These are phyloP conservation scores for Aspergillus pseudoviridinutans DNA, from an alignment of 2,329 filamentous ascomycete species.

Conservation along the genomic window DNA sequence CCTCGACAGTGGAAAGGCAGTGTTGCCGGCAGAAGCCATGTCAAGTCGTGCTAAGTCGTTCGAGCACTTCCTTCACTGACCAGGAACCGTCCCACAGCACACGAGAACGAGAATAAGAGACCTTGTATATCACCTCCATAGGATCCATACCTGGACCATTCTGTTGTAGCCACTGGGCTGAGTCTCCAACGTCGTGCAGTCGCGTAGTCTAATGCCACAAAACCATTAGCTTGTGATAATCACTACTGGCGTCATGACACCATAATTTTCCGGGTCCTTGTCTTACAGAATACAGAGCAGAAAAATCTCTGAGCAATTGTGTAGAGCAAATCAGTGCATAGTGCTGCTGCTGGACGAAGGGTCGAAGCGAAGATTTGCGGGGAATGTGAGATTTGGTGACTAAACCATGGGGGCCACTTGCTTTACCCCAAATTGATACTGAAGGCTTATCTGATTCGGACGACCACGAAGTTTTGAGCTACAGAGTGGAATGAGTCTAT, in stretches of 20 bases:
- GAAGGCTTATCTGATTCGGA: not conserved
- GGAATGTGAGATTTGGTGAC: not conserved
- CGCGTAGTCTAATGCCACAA: not conserved
- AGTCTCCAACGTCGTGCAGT: not conserved
- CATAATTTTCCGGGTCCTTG: not conserved
- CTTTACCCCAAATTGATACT: not conserved
- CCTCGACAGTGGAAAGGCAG: slow-evolving; percentile 17
- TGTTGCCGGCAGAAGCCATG: slow-evolving; percentile 19
- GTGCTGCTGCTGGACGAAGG: not conserved
- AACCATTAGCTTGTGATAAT: not conserved
- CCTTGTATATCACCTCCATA: not conserved
- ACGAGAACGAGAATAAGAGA: not conserved
- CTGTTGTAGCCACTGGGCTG: not conserved
- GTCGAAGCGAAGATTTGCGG: not conserved
- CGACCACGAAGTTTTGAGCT: not conserved
- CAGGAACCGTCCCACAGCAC: not conserved
- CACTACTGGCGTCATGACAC: not conserved
- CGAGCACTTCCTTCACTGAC: not conserved
- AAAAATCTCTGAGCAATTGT: not conserved
- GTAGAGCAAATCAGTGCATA: not conserved
- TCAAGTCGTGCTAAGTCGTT: not conserved
- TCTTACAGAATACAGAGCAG: not conserved
- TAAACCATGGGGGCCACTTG: not conserved
- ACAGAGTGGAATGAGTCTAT: not conserved
- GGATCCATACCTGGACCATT: not conserved